These are phyloP conservation scores for Stagonosporopsis chrysanthemi DNA, from an alignment of 2,329 filamentous ascomycete genomes.

Conservation along the genomic window DNA sequence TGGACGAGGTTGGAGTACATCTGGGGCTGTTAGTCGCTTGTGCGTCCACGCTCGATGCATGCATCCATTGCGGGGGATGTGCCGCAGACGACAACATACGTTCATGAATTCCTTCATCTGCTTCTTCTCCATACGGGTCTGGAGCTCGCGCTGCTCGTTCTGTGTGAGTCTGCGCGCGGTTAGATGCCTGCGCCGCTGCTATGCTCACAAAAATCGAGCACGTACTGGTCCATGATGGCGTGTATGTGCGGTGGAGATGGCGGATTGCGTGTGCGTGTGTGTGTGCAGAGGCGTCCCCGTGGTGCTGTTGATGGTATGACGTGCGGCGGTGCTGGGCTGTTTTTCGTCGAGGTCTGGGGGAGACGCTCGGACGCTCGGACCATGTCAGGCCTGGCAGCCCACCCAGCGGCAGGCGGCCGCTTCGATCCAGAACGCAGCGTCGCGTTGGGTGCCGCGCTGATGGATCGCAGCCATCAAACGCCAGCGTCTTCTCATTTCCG, in stretches of 20 bases:
- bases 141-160: slow-evolving; percentile 89
- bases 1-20: slow-evolving; percentile 79
- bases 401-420: slow-evolving; percentile 8
- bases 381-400: too few relatives aligned
- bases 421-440: slow-evolving; percentile 17
- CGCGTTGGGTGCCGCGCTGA: slow-evolving; percentile 7
- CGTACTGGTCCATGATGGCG: slow-evolving; percentile 49
- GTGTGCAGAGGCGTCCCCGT: neutral
- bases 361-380: slow-evolving; percentile 2
- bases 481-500: slow-evolving; percentile 23
- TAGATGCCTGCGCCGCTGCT: slow-evolving; percentile 13
- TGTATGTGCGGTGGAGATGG: neutral
- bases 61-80: slow-evolving; percentile 3
- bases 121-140: slow-evolving; percentile 93
- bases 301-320: neutral
- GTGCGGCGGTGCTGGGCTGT: slow-evolving; percentile 2
- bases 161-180: slow-evolving; percentile 67
- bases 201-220: neutral
- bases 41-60: slow-evolving; percentile 3
- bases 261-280: neutral
- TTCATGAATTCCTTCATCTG: slow-evolving; percentile 99
- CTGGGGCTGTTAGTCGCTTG: slow-evolving; percentile 49
- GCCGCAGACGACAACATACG: slow-evolving; percentile 63
- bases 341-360: slow-evolving; percentile 9
- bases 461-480: slow-evolving; percentile 10